Evolutionary conservation across 139 green algal genomes (phyloP), one percentile per base, ranked within the genome.

Genomic region (Chlorella sp.): DNA sequence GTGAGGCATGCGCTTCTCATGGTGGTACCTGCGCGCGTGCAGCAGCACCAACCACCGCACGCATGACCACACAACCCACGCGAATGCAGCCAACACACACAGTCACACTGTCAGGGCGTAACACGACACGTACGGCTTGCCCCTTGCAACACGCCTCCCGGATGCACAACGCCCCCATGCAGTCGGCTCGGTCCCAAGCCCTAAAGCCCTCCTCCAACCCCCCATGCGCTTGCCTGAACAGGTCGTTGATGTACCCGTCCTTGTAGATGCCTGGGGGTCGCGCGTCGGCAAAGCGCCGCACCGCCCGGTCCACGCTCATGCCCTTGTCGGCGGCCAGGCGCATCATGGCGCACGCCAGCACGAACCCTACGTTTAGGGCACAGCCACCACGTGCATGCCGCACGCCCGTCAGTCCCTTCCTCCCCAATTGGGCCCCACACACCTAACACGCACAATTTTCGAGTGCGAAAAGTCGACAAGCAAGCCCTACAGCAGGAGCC

Each of bases 251-350:
- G 82, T 99, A 99, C 35, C 93, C 88, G 30, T 91, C 73, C 87
- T 99, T 99, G 87, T 99, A 99, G 74, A 99, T 99, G 71, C 95
- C 95, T 0, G 94, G 94, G 0, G 88, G 75, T 0, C 95, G 86
- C 3, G 72, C 49, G n/a, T 77, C 60, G 0, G 87, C 83, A 80
- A 99, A 99, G 17, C 60, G 26, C 20, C 72, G 35, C 2, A 97
- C 17, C 0, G 77, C 79, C 2, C 92, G 74, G 24, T 76, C 70
- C 22, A 91, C 77, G 3, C 33, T 78, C 42, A 80, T 83, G 36
- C 66, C 68, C 27, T 75, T 51, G 14, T 75, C 72, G 0, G 31
- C 32, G 5, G 75, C 32, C 35, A 87, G 71, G 6, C 83, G 77
- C 73, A 85, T 74, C 36, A 85, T 69, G 31, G 80, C 77, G 1